phyloP scores from a whole-genome alignment of 768 basidiomycete genomes.

The Asterophora lycoperdoides region DNA sequence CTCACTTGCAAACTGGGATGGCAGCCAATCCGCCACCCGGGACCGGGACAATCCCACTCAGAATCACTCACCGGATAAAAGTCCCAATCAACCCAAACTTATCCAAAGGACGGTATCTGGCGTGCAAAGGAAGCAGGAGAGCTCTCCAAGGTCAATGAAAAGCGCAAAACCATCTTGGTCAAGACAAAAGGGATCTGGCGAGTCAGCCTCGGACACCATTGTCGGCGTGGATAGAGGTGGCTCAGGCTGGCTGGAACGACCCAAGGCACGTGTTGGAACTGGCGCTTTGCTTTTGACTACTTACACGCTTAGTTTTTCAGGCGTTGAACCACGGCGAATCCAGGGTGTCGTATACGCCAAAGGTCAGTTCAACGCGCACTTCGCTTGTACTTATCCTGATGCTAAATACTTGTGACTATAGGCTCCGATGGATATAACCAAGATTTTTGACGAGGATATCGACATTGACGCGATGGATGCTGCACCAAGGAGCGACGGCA shows the following conservation, averaged over 20 bases:
- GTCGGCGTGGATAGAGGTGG: not conserved
- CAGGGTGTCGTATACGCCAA: not conserved
- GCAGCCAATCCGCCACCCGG: slow-evolving; percentile 6
- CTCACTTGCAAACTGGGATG: slow-evolving; percentile 19
- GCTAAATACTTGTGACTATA: not conserved
- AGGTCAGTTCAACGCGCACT: not conserved
- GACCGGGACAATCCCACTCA: not conserved
- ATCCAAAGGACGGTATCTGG: not conserved
- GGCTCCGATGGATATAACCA: not conserved
- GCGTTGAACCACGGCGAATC: not conserved
- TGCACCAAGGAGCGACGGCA: no score
- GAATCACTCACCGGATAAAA: no score
- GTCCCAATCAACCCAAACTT: not conserved
- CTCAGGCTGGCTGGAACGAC: no score
- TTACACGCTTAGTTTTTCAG: not conserved
- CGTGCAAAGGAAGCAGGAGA: no score
- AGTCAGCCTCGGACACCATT: not conserved
- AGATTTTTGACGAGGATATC: slow-evolving; percentile 5
- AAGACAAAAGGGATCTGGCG: not conserved
- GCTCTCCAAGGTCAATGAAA: no score
- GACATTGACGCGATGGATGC: not conserved
- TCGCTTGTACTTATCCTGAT: not conserved
- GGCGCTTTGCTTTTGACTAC: not conserved
- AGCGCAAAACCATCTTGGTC: no score
- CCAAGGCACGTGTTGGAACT: not conserved